A percentile compares a stretch with the other conserved stretches of the same genome.
Evolutionary conservation across 768 basidiomycete species (phyloP).

Genomic region (Cystofilobasidium bisporidii): DNA sequence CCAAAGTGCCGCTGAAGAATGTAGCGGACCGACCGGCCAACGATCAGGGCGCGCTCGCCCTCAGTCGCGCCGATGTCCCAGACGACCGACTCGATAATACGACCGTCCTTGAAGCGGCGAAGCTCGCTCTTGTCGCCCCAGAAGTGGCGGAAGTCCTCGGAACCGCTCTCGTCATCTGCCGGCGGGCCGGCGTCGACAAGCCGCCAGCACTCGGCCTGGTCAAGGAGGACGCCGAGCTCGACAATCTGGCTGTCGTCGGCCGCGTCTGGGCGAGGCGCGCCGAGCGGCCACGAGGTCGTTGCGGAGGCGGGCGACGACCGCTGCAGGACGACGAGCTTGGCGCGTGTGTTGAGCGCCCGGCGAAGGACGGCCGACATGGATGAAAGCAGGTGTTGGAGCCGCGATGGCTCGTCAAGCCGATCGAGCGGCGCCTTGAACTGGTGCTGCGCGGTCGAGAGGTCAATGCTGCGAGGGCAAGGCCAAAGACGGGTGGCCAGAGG

Average conservation of each 20-base stretch:
- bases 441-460: constrained; percentile 30
- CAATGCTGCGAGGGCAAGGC: constrained; percentile 31
- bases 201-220: constrained; percentile 62
- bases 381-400: constrained; percentile 30
- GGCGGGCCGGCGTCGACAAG: constrained; percentile 88
- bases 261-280: constrained; percentile 39
- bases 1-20: constrained; percentile 67
- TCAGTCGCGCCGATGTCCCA: constrained; percentile 77
- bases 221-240: constrained; percentile 65
- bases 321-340: constrained; percentile 55
- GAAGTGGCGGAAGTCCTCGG: constrained; percentile 60
- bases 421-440: constrained; percentile 10
- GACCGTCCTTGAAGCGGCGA: constrained; percentile 89
- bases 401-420: constrained; percentile 31
- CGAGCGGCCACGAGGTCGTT: constrained; percentile 26
- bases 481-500: constrained; percentile 13
- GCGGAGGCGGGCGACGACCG: constrained; percentile 34
- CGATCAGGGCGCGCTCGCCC: constrained; percentile 62
- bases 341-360: constrained; percentile 64
- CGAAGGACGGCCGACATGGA: constrained; percentile 40
- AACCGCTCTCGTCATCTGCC: constrained; percentile 44
- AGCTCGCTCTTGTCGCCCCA: constrained; percentile 92
- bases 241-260: constrained; percentile 40
- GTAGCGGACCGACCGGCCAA: constrained; percentile 61
- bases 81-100: constrained; percentile 86